Conservation (phyloP, 768 basidiomycete species). For the Mycena galericulata region DNA sequence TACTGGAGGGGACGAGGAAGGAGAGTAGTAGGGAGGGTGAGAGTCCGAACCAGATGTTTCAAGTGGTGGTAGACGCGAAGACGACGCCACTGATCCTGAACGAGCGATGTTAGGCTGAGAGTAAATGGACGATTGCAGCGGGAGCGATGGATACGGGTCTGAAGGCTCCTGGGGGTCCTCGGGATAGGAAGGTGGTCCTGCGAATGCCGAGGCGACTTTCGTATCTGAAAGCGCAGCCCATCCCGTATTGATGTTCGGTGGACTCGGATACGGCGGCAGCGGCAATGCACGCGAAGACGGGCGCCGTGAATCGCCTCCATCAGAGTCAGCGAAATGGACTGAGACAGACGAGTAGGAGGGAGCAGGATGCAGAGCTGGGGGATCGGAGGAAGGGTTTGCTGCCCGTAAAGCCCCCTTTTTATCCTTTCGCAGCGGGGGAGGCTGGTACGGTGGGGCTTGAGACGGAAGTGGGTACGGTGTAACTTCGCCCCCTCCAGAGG, state of each 20-base stretch:
- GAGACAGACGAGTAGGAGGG: conserved; percentile 21
- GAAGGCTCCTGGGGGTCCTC: background rate
- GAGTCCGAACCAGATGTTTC: conserved; percentile 6
- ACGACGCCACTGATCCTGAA: conserved; percentile 24
- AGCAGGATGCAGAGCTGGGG: conserved; percentile 2
- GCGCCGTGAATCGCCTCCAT: conserved; percentile 6
- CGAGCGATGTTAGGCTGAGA: background rate
- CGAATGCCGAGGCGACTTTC: conserved; percentile 24
- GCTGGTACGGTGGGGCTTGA: conserved; percentile 4
- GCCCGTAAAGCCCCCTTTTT: conserved; percentile 9
- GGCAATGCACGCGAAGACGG: conserved; percentile 22
- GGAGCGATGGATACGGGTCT: conserved; percentile 16
- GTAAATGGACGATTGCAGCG: conserved; percentile 2
- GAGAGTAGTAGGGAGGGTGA: conserved; percentile 27
- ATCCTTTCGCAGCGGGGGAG: conserved; percentile 10
- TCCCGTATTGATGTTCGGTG: conserved; percentile 18
- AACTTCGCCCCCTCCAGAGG: background rate
- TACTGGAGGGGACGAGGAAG: conserved; percentile 15
- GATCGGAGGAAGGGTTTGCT: background rate
- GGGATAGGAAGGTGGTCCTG: conserved; percentile 26
- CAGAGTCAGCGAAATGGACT: conserved; percentile 2
- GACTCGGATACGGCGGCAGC: conserved; percentile 31
- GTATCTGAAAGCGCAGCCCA: conserved; percentile 32
- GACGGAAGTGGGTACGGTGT: conserved; percentile 12
- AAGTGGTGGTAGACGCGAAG: conserved; percentile 18